These are phyloP conservation scores for Diaporthe citri DNA, from an alignment of 2,329 filamentous ascomycete species.

Conservation along the genomic window DNA sequence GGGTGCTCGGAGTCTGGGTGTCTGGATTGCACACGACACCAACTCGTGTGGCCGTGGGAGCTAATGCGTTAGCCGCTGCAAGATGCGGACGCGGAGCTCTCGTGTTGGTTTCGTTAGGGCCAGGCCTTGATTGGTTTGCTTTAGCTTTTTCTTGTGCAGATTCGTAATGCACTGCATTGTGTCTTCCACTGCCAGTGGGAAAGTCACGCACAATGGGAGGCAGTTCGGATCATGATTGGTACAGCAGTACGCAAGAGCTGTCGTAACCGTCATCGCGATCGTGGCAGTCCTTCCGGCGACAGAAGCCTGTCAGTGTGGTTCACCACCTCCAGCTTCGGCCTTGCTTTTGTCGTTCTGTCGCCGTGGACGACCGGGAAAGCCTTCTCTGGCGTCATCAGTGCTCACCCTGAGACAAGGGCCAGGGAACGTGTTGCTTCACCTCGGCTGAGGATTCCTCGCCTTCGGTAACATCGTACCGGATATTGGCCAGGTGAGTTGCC, in stretches of 20 bases:
- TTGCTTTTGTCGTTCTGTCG: conserved; percentile 24
- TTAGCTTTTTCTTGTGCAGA: conserved; percentile 23
- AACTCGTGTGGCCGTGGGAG: conserved; percentile 17
- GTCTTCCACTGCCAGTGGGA: neutral
- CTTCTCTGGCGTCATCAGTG: conserved; percentile 27
- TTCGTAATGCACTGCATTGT: conserved; percentile 19
- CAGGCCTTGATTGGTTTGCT: conserved; percentile 21
- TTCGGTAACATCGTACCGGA: conserved; percentile 31
- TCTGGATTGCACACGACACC: conserved; percentile 21
- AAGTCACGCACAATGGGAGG: neutral
- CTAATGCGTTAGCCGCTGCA: conserved; percentile 24
- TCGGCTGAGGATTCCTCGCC: conserved; percentile 18
- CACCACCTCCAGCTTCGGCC: conserved; percentile 5
- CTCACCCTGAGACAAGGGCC: conserved; percentile 20
- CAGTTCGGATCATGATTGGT: conserved; percentile 16
- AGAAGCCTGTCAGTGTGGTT: neutral
- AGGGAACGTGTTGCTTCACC: conserved; percentile 16
- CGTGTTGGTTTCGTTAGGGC: conserved; percentile 20
- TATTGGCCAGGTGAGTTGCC: conserved; percentile 14
- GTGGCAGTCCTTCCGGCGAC: neutral
- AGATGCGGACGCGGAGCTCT: conserved; percentile 18
- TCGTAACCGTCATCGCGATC: conserved; percentile 22
- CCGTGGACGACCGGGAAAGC: conserved; percentile 3
- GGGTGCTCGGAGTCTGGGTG: neutral
- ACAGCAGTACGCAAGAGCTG: conserved; percentile 9